phyloP scores from a whole-genome alignment of 1,139 yeast species.

The Nadsonia commutata region DNA sequence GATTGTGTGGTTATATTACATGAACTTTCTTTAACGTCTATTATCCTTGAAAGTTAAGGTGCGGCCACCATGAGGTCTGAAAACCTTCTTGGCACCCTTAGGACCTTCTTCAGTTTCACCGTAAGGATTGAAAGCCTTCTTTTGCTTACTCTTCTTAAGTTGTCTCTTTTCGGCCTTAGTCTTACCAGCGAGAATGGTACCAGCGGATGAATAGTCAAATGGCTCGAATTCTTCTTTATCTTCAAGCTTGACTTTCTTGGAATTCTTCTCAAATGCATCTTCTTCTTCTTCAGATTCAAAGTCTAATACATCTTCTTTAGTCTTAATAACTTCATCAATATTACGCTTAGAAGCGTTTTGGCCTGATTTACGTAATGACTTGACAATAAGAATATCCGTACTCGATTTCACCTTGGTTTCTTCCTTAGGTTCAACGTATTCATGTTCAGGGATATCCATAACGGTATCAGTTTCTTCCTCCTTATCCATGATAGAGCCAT shows the following conservation, averaged over 20 bases:
- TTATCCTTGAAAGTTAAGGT: conserved; percentile 13
- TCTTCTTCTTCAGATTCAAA: conserved; percentile 5
- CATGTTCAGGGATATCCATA: not conserved
- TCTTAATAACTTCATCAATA: not conserved
- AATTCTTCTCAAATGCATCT: conserved; percentile 1
- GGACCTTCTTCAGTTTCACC: conserved; percentile 11
- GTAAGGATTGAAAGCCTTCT: conserved; percentile 14
- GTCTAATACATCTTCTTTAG: conserved; percentile 3
- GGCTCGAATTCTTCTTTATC: conserved; percentile 10
- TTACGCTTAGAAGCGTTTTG: not conserved
- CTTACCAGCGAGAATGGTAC: conserved; percentile 9
- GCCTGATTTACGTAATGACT: not conserved
- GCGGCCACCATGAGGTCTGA: conserved; percentile 9
- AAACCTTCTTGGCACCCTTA: conserved; percentile 13
- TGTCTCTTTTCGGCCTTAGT: conserved; percentile 9
- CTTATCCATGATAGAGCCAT: conserved; percentile 6
- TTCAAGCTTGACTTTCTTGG: conserved; percentile 2
- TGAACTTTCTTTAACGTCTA: too few relatives aligned
- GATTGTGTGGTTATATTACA: too few relatives aligned
- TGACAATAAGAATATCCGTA: not conserved
- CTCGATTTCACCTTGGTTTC: not conserved
- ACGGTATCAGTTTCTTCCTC: conserved; percentile 2
- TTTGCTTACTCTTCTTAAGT: conserved; percentile 8
- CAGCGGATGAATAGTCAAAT: conserved; percentile 14
- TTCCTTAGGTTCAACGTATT: not conserved